Evolutionary conservation across 176 grass and related monocot genomes (phyloP).

Genomic region (Dendrocalamus sinicus): DNA sequence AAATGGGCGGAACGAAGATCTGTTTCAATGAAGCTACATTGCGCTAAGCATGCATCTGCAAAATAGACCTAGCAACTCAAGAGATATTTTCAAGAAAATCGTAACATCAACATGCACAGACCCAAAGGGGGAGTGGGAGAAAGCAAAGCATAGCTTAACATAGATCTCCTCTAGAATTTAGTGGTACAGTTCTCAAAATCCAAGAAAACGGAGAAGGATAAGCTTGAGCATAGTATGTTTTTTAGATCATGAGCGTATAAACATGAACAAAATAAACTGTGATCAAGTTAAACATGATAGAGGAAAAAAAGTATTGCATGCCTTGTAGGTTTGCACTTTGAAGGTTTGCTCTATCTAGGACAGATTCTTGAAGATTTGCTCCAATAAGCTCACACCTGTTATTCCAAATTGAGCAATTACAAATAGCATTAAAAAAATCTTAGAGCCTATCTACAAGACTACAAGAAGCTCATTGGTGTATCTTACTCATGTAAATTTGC

Average conservation of each 20-base stretch:
- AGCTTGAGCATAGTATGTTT: not conserved
- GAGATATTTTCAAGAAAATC: conserved; percentile 4
- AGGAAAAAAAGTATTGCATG: not conserved
- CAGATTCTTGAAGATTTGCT: conserved; percentile 72
- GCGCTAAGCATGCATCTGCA: conserved; percentile 76
- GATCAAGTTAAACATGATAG: not conserved
- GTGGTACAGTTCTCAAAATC: not conserved
- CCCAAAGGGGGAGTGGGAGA: not conserved
- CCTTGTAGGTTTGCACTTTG: conserved; percentile 96
- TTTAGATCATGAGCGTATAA: not conserved
- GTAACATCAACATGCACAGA: not conserved
- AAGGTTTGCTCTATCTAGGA: conserved; percentile 83
- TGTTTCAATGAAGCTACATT: conserved; percentile 71
- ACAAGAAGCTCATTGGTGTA: conserved; percentile 43
- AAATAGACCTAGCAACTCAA: conserved; percentile 34
- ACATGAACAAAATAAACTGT: conserved; percentile 11
- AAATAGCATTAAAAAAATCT: conserved; percentile 22
- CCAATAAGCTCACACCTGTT: conserved; percentile 84
- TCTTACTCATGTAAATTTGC: conserved; percentile 98
- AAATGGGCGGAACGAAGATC: conserved; percentile 89
- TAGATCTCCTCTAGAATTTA: not conserved
- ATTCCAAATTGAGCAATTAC: conserved; percentile 30
- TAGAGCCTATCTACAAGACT: conserved; percentile 18
- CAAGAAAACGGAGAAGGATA: conserved; percentile 3
- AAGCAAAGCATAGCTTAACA: conserved; percentile 4